These are phyloP conservation scores for Myxozyma sirexii DNA, from an alignment of 805 yeast genomes.

Conservation along the genomic window DNA sequence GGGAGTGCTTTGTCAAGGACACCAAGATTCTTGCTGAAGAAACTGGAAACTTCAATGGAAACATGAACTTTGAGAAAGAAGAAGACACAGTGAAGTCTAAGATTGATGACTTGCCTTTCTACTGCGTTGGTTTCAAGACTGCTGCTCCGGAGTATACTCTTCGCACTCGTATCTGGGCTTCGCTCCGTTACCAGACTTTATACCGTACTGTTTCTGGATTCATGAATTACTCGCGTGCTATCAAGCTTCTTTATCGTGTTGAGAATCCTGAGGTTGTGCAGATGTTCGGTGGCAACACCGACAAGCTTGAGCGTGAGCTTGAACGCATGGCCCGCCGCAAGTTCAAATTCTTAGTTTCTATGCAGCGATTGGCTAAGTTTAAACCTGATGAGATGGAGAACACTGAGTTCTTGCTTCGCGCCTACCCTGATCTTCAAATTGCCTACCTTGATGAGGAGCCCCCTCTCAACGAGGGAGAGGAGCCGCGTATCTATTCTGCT, in stretches of 20 bases:
- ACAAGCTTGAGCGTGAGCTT: conserved; percentile 90
- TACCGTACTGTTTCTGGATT: conserved; percentile 97
- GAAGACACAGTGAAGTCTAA: conserved; percentile 78
- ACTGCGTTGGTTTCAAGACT: conserved; percentile 94
- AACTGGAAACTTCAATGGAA: conserved; percentile 60
- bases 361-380: conserved; percentile 80
- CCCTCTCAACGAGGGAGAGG: conserved; percentile 48
- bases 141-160: conserved; percentile 96
- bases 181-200: conserved; percentile 92
- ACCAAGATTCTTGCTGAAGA: conserved; percentile 94
- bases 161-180: conserved; percentile 98
- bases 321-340: conserved; percentile 81
- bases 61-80: conserved; percentile 47
- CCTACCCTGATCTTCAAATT: conserved; percentile 73
- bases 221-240: conserved; percentile 97
- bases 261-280: conserved; percentile 95
- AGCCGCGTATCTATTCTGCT: conserved; percentile 63
- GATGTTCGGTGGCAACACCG: conserved; percentile 98
- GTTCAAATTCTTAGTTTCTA: conserved; percentile 77
- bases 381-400: conserved; percentile 66
- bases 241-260: conserved; percentile 87
- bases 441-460: conserved; percentile 95
- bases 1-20: conserved; percentile 97
- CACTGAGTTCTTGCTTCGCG: conserved; percentile 64
- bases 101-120: conserved; percentile 90